phyloP scores from a whole-genome alignment of 2,329 filamentous ascomycete species.

The Aaosphaeria arxii region DNA sequence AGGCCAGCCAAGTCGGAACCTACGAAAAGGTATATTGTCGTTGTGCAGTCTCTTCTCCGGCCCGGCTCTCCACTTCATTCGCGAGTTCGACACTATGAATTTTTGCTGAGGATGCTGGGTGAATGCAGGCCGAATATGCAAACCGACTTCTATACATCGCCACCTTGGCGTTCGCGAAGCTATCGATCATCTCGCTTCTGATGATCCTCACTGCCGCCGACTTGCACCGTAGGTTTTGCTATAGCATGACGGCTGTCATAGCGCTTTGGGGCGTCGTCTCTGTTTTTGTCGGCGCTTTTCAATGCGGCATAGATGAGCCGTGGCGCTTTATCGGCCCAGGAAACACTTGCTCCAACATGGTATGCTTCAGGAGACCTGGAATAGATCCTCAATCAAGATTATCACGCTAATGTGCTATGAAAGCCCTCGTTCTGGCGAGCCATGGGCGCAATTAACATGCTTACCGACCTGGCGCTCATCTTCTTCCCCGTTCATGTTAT shows the following conservation, averaged over 20 bases:
- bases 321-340: constrained; percentile 19
- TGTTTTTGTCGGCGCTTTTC: constrained; percentile 26
- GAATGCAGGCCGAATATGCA: constrained; percentile 30
- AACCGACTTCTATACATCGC: constrained; percentile 34
- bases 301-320: constrained; percentile 26
- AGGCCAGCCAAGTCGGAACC: constrained; percentile 14
- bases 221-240: constrained; percentile 25
- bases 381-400: background rate
- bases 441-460: constrained; percentile 29
- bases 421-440: constrained; percentile 30
- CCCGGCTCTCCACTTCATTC: background rate
- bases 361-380: constrained; percentile 8
- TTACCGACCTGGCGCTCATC: constrained; percentile 32
- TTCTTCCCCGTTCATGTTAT: constrained; percentile 33
- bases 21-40: constrained; percentile 28
- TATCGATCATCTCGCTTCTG: constrained; percentile 34
- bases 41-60: constrained; percentile 1
- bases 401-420: background rate
- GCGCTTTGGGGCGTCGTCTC: constrained; percentile 29
- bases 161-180: constrained; percentile 31
- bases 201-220: constrained; percentile 31
- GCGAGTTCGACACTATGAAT: background rate
- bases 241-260: constrained; percentile 22
- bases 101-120: background rate
- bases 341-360: constrained; percentile 20